phyloP scores from a whole-genome alignment of 495 filamentous ascomycete genomes.

The Penicillium angulare region DNA sequence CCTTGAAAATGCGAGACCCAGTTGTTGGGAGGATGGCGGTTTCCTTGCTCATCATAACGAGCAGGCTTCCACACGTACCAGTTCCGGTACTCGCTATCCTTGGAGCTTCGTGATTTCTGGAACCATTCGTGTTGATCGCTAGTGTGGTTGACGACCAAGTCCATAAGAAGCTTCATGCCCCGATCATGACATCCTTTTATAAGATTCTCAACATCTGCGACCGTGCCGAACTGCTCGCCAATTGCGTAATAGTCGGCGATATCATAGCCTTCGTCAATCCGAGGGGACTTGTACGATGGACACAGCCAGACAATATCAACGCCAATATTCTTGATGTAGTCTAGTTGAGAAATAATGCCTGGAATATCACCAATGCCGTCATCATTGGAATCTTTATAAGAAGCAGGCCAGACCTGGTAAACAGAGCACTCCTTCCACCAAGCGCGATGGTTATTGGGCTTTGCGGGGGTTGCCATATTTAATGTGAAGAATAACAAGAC shows the following conservation, averaged over 20 bases:
- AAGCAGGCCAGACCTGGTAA: constrained; percentile 71
- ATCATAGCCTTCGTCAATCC: constrained; percentile 63
- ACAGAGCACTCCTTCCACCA: constrained; percentile 59
- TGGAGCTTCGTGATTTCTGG: constrained; percentile 60
- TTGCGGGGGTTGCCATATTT: constrained; percentile 28
- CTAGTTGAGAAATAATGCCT: constrained; percentile 63
- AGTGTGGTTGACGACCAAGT: constrained; percentile 79
- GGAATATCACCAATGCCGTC: constrained; percentile 69
- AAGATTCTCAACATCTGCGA: constrained; percentile 64
- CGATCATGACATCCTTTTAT: constrained; percentile 53
- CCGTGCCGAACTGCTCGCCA: constrained; percentile 57
- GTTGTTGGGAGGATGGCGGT: constrained; percentile 66
- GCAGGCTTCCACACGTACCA: constrained; percentile 75
- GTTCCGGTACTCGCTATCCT: constrained; percentile 57
- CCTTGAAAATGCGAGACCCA: constrained; percentile 62
- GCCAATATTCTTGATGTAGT: constrained; percentile 62
- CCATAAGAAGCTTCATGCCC: constrained; percentile 70
- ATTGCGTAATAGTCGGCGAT: constrained; percentile 68
- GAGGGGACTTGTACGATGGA: constrained; percentile 65
- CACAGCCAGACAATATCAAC: constrained; percentile 69
- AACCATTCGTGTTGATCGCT: constrained; percentile 78
- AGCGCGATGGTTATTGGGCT: constrained; percentile 40
- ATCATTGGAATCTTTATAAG: constrained; percentile 64
- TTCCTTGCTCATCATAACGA: constrained; percentile 56
- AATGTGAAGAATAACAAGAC: background rate